phyloP scores from a whole-genome alignment of 305 asterid species.

The Fraxinus sp. region DNA sequence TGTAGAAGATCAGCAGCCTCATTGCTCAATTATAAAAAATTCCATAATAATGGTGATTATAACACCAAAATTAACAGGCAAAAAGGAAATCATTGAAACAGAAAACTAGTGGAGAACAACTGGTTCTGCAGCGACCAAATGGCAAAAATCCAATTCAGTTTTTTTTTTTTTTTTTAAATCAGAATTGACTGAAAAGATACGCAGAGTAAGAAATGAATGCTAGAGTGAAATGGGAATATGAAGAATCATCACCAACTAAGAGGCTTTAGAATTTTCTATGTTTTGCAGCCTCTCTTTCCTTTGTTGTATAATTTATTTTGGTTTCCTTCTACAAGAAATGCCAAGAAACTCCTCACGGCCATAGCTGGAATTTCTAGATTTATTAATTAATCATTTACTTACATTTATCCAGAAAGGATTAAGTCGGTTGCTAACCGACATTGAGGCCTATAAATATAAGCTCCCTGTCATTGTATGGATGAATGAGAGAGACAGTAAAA shows the following conservation, averaged over 20 bases:
- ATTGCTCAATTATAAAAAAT: neutral
- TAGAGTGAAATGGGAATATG: neutral
- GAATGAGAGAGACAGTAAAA: neutral
- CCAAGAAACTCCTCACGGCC: neutral
- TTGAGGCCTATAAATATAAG: neutral
- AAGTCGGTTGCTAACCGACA: neutral
- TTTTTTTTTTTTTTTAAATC: neutral
- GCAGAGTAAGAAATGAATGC: neutral
- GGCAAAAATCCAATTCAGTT: neutral
- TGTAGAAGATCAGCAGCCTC: neutral
- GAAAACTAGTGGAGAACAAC: neutral
- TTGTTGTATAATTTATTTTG: neutral
- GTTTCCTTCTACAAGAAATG: neutral
- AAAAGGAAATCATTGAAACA: neutral
- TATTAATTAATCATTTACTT: neutral
- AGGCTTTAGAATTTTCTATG: neutral
- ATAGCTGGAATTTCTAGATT: neutral
- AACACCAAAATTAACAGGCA: neutral
- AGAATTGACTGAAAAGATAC: neutral
- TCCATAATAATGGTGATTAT: neutral
- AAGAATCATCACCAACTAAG: neutral
- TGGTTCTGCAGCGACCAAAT: neutral
- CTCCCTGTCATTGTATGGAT: neutral
- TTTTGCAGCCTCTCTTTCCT: neutral
- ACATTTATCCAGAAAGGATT: neutral